Base-by-base conservation (phyloP, 441 rosid genomes). In the Pelargonium australe region DNA sequence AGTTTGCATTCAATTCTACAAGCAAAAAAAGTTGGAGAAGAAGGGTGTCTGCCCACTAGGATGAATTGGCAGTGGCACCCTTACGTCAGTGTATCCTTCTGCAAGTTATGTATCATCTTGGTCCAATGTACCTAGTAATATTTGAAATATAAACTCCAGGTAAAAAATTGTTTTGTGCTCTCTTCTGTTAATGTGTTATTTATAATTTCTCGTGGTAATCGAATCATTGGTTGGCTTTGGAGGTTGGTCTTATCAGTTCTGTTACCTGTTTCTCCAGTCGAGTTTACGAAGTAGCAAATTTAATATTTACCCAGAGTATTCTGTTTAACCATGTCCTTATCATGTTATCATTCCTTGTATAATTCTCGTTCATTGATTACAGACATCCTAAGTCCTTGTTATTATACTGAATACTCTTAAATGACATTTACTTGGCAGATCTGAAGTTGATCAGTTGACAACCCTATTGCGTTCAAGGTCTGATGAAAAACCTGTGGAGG, bases 361-460 rank as follows among this genome's bases (percentile, higher is more conserved):
- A 25, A 51, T 51, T 4, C 51, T 10, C 2, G 5, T 51, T 7
- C 16, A n/a, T 6, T 51, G 8, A 25, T 25, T 1, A 25, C 31
- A 25, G 31, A 2, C 31, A 25, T 25, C 1, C 31, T 25, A 25
- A 25, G 31, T 25, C 31, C n/a, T 19, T 49, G 28, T 23, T 51
- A 49, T 62, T 43, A 11, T 51, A 37, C 34, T 64, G 25, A 14
- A 41, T 68, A 12, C 67, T 34, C 16, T 34, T 25, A 2, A 40
- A 55, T 74, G 49, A 72, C 74, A 1, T 6, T 66, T 74, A 20
- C 67, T 73, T 55, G 45, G 19, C 91, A 95, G 99, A 76, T 78
- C 90, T 49, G 99, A 95, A 83, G 85, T 90, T 77, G 91, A 89
- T 82, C 93, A 76, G 34, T 75, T 95, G 82, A 89, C 95, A 31